Percentiles rank a stretch among this genome's conserved stretches.
Evolutionary conservation across 345 rosid species (phyloP).

Genomic region (Gossypioides kirkii): DNA sequence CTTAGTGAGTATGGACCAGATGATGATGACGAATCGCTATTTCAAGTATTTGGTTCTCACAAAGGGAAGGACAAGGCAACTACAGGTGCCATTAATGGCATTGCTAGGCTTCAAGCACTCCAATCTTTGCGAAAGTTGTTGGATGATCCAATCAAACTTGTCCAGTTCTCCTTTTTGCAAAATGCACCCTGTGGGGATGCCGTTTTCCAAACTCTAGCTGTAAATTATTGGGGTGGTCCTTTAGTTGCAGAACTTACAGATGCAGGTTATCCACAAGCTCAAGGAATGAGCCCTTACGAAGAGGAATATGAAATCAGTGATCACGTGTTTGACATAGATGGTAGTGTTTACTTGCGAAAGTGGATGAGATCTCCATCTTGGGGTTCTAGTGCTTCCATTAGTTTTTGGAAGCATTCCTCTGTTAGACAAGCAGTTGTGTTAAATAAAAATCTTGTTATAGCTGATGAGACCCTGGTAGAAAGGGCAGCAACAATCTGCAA

Average conservation of each 20-base stretch:
- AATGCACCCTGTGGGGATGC: constrained; percentile 70
- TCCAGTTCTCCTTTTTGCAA: constrained; percentile 75
- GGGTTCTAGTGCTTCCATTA: constrained; percentile 61
- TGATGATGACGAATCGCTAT: constrained; percentile 48
- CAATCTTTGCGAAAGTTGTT: constrained; percentile 67
- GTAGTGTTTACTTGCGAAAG: constrained; percentile 75
- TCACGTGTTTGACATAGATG: constrained; percentile 74
- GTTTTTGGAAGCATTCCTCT: constrained; percentile 70
- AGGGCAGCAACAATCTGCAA: constrained; percentile 67
- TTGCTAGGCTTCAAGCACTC: constrained; percentile 91
- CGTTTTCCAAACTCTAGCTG: constrained; percentile 79
- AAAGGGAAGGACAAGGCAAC: constrained; percentile 80
- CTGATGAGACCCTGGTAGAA: constrained; percentile 63
- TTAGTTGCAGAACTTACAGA: constrained; percentile 49
- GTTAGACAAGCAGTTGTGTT: constrained; percentile 56
- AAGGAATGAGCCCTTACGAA: constrained; percentile 31
- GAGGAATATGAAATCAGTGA: constrained; percentile 39
- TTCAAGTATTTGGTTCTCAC: constrained; percentile 68
- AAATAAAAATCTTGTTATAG: constrained; percentile 81
- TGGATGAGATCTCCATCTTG: constrained; percentile 96
- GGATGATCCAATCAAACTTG: constrained; percentile 89
- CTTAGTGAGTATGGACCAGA: constrained; percentile 68
- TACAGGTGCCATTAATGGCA: constrained; percentile 55
- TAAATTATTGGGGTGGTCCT: constrained; percentile 86
- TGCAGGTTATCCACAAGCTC: constrained; percentile 31